Evolutionary conservation across 2,329 filamentous ascomycete genomes (phyloP).

Genomic region (Exophiala alcalophila): DNA sequence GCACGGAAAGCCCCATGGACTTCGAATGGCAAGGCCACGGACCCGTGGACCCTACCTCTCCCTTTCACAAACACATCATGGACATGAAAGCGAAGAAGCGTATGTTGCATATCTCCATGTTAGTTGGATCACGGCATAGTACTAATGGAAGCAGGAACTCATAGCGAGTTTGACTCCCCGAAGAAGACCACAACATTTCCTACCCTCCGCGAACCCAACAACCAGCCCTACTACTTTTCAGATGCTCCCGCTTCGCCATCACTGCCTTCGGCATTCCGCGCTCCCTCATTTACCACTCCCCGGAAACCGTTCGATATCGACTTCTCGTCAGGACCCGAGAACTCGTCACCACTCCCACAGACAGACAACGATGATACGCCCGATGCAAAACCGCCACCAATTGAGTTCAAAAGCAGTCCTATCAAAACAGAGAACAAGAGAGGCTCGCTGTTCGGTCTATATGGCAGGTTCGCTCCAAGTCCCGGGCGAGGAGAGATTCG

Average conservation of each 20-base stretch:
- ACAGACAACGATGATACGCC: conserved; percentile 51
- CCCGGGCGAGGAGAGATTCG: conserved; percentile 66
- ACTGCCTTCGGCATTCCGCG: conserved; percentile 38
- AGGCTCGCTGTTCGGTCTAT: conserved; percentile 43
- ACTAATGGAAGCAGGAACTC: conserved; percentile 35
- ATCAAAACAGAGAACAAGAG: conserved; percentile 33
- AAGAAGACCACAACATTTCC: conserved; percentile 47
- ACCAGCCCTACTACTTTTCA: conserved; percentile 51
- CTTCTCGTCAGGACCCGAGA: conserved; percentile 49
- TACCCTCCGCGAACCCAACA: conserved; percentile 49
- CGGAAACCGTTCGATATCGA: conserved; percentile 45
- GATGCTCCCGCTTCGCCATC: conserved; percentile 35
- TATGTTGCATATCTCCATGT: conserved; percentile 33
- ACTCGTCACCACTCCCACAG: conserved; percentile 45
- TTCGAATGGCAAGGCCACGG: conserved; percentile 48
- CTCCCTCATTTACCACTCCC: conserved; percentile 49
- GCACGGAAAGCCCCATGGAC: conserved; percentile 50
- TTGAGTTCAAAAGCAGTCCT: conserved; percentile 27
- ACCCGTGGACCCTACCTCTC: conserved; percentile 46
- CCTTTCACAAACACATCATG: conserved; percentile 48
- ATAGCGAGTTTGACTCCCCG: conserved; percentile 45
- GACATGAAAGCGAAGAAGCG: conserved; percentile 42
- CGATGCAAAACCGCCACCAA: conserved; percentile 35
- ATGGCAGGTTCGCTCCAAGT: conserved; percentile 44
- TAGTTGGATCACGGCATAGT: no score